Base-by-base conservation (phyloP, 371 early-diverging fungal species). In the Lichtheimia ramosa region DNA sequence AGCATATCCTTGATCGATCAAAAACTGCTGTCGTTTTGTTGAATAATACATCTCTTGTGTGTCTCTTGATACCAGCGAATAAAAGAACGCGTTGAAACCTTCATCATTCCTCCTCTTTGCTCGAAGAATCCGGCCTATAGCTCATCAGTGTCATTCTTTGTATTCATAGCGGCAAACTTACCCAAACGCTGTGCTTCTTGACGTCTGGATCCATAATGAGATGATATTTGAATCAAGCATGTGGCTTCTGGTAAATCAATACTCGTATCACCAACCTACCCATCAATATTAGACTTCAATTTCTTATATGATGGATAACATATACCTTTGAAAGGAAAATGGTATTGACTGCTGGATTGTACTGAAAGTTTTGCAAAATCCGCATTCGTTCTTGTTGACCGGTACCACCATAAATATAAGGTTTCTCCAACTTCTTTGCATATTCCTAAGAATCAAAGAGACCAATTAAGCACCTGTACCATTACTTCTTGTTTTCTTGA, bases 161-260 rank as follows among this genome's bases (percentile, higher is more conserved):
- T 52, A 25, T 6, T 15, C 13, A 18, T 7, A 21, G 13, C n/a
- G 39, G 39, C 28, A 42, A 6, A 16, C 15, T 56, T 65, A 51
- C 97, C 98, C 48, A 99, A 77, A 5, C 99, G 88, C 76, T 99
- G 99, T 2, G 99, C 99, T 79, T 99, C 99, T 79, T 99, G 99
- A 58, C 99, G 88, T 56, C 99, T 88, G 24, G 96, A 96, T 21
- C 99, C 99, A 77, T 95, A 99, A 69, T 99, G 99, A 2, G 96
- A 93, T 7, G 98, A 97, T 3, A 99, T 98, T 73, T 99, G 96
- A 66, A 99, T 99, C 60, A 99, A 79, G 65, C 98, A 98, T 0
- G 98, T 99, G 0, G 99, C 99, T 71, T 99, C 99, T 15, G 99
- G 99, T 43, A 99, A 74, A 84, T 99, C 99, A 28, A 99, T 95